phyloP scores from a whole-genome alignment of 2,329 filamentous ascomycete genomes.

The Paramyrothecium sp. region DNA sequence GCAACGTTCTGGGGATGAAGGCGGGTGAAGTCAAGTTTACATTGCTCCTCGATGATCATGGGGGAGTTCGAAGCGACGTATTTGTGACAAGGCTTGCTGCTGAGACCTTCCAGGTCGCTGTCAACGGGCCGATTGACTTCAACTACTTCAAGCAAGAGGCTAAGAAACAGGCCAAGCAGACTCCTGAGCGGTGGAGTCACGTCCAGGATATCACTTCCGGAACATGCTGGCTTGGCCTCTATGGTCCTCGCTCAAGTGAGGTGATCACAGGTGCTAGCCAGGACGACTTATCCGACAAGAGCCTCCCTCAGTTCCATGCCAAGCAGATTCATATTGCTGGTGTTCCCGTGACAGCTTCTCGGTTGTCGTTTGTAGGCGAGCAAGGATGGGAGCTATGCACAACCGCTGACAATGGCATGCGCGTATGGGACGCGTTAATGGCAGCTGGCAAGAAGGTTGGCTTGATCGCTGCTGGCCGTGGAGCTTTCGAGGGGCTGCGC shows the following conservation, averaged over 20 bases:
- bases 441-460: conserved; percentile 53
- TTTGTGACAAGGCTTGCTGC: conserved; percentile 51
- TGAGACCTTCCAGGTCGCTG: conserved; percentile 52
- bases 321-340: conserved; percentile 49
- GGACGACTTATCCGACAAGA: conserved; percentile 44
- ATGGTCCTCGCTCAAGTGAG: conserved; percentile 55
- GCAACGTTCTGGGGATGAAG: conserved; percentile 40
- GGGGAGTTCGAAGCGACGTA: conserved; percentile 55
- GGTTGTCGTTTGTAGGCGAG: conserved; percentile 61
- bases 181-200: conserved; percentile 41
- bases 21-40: conserved; percentile 54
- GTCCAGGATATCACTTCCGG: conserved; percentile 59
- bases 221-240: conserved; percentile 61
- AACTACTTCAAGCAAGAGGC: conserved; percentile 55
- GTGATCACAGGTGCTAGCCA: conserved; percentile 44
- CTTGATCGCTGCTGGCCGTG: conserved; percentile 56
- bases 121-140: conserved; percentile 53
- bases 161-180: conserved; percentile 38
- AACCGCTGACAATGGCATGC: conserved; percentile 55
- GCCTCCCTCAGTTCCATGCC: conserved; percentile 47
- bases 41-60: conserved; percentile 51
- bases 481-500: conserved; percentile 56
- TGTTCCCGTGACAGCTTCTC: conserved; percentile 54
- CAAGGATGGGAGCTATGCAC: conserved; percentile 62
- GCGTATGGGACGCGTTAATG: conserved; percentile 59